Evolutionary conservation across 2,329 filamentous ascomycete genomes (phyloP), one percentile per base, ranked within the genome.

Genomic region (Venturia aucupariae): DNA sequence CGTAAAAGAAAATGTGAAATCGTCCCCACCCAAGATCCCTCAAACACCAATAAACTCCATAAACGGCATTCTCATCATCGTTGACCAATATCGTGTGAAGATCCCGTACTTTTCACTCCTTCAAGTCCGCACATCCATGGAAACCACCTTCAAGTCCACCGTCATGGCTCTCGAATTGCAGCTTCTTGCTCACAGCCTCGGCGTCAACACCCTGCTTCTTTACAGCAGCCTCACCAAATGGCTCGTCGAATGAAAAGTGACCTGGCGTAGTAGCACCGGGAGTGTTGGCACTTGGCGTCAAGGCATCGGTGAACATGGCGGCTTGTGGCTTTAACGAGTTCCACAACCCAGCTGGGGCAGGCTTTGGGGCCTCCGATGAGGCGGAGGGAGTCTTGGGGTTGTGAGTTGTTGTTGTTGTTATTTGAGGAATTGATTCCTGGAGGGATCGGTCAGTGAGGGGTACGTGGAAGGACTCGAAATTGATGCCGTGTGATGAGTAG

Each of bases 201-300:
- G 57, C 30, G 32, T 60, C 57, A 24, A 44, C n/a, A 30, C 41
- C 41, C 10, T 41, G 24, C 13, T 24, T 41, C 32, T 59, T 59
- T 24, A 7, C n/a, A 4, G 11, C 32, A 41, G 41, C 11, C 32
- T 60, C 57, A 24, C 32, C 57, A 19, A 60, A 60, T 19, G 57
- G 57, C 17, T 60, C 57, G 41, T 60, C 57, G 57, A 60, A 60
- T 17, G 57, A 60, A 22, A 60, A 60, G 35, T 32, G 22, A 24
- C 57, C 57, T 19, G 57, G 57, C 2, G 57, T 60, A 39, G 57
- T 41, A 19, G 57, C 41, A 4, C 57, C 57, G 24, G 57, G 57
- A 19, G 57, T 60, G 6, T 15, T 60, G 7, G 57, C 57, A 15
- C 57, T 60, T 8, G 57, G 57, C 3, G 57, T 60, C 24, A 60